Evolutionary conservation across 306 rosid species (phyloP).

Genomic region (Dalbergia oliveri): DNA sequence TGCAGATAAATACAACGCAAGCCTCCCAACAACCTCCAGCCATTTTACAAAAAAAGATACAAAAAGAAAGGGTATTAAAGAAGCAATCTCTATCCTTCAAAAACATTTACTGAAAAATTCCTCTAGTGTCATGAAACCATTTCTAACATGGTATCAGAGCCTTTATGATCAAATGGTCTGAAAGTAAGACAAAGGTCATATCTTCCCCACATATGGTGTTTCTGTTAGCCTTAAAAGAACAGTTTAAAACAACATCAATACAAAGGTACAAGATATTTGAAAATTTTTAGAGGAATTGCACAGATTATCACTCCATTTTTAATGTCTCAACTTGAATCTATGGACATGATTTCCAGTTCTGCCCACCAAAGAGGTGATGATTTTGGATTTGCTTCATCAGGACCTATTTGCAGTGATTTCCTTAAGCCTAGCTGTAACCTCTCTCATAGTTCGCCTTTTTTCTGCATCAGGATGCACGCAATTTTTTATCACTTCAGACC

Average conservation of each 20-base stretch:
- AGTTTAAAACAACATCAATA: background rate
- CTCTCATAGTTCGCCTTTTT: slow-evolving; percentile 69
- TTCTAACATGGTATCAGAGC: too few relatives aligned
- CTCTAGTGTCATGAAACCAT: background rate
- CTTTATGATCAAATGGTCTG: too few relatives aligned
- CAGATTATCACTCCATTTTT: background rate
- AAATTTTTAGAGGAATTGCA: slow-evolving; percentile 24
- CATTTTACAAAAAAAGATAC: background rate
- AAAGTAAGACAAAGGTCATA: background rate
- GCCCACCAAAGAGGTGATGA: slow-evolving; percentile 88
- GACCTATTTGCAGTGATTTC: slow-evolving; percentile 39
- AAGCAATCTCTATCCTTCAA: background rate
- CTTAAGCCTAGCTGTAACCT: slow-evolving; percentile 59
- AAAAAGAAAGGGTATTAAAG: background rate
- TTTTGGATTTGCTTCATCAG: slow-evolving; percentile 59
- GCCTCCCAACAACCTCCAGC: background rate
- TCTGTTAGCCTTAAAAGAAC: background rate
- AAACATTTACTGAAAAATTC: slow-evolving; percentile 19
- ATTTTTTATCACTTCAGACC: slow-evolving; percentile 60
- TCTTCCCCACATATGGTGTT: background rate
- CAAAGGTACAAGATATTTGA: too few relatives aligned
- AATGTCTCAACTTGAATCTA: slow-evolving; percentile 54
- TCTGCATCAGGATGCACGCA: slow-evolving; percentile 65
- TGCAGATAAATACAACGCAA: background rate
- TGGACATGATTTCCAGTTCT: slow-evolving; percentile 70